A percentile compares a stretch with the other conserved stretches of the same genome.
Conservation (phyloP, 2,329 filamentous ascomycete genomes). For the Talaromyces sp. region DNA sequence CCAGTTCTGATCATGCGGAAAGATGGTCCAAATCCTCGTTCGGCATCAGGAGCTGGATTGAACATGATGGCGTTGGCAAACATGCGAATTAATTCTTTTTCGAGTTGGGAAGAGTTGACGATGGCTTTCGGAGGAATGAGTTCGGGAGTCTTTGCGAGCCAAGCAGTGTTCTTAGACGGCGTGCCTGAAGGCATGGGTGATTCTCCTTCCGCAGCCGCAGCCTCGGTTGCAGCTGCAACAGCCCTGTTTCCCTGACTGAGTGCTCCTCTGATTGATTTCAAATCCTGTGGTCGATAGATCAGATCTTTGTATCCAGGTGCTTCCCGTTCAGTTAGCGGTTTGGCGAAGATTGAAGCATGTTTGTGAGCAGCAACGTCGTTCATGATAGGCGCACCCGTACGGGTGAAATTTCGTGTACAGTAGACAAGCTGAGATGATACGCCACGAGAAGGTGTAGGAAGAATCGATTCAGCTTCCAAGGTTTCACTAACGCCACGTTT, state of each 20-base stretch:
- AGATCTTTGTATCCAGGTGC: constrained; percentile 72
- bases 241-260: constrained; percentile 52
- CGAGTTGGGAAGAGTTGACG: constrained; percentile 87
- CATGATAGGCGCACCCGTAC: constrained; percentile 67
- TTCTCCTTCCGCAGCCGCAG: constrained; percentile 60
- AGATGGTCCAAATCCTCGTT: constrained; percentile 63
- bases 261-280: constrained; percentile 72
- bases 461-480: constrained; percentile 28
- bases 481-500: constrained; percentile 39
- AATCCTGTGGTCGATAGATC: constrained; percentile 70
- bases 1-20: constrained; percentile 52
- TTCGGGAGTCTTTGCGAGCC: constrained; percentile 62
- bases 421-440: constrained; percentile 37
- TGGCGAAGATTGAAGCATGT: constrained; percentile 74
- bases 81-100: constrained; percentile 92
- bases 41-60: constrained; percentile 75
- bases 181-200: constrained; percentile 34
- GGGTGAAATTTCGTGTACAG: constrained; percentile 51
- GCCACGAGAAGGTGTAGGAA: constrained; percentile 27
- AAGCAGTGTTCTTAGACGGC: constrained; percentile 40
- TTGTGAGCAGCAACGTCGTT: constrained; percentile 75
- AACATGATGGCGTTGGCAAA: constrained; percentile 99
- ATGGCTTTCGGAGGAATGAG: constrained; percentile 82
- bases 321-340: constrained; percentile 68
- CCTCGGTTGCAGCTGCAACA: constrained; percentile 46